Conservation (phyloP, 805 yeast species). For the Helenozyma baotianmanensis region DNA sequence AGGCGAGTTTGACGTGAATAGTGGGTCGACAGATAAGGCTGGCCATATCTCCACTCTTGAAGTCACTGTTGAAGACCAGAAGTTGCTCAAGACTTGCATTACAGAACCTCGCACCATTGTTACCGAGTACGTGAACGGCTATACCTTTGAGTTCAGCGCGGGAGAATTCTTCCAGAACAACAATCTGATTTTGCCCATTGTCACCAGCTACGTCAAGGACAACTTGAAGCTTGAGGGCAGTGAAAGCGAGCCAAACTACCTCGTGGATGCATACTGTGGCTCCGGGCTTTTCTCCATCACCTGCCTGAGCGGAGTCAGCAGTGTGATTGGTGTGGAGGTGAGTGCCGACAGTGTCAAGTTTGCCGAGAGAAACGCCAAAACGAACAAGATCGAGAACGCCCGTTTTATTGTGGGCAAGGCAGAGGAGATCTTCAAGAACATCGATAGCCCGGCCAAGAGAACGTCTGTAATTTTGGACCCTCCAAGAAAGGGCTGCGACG, state of each 20-base stretch:
- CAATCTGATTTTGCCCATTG: conserved; percentile 81
- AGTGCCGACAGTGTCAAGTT: conserved; percentile 86
- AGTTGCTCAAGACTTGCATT: conserved; percentile 62
- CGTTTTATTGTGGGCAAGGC: conserved; percentile 89
- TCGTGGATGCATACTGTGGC: conserved; percentile 96
- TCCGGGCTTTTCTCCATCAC: conserved; percentile 90
- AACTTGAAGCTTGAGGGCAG: conserved; percentile 48
- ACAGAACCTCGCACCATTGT: conserved; percentile 77
- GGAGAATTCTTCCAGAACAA: conserved; percentile 95
- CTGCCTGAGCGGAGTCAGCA: conserved; percentile 73
- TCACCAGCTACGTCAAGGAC: conserved; percentile 74
- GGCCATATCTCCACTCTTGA: conserved; percentile 27
- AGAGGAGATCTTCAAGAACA: conserved; percentile 76
- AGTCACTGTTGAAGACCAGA: conserved; percentile 20
- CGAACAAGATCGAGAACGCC: conserved; percentile 74
- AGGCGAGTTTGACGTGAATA: conserved; percentile 17
- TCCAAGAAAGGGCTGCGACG: conserved; percentile 96
- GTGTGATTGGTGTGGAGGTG: conserved; percentile 90
- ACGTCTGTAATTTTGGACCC: conserved; percentile 95
- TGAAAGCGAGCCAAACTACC: conserved; percentile 43
- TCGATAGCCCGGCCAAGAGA: conserved; percentile 66
- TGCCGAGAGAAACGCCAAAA: conserved; percentile 75
- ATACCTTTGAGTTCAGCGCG: conserved; percentile 81
- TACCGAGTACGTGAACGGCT: conserved; percentile 69
- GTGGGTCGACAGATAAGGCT: conserved; percentile 41